Conservation (phyloP, 139 green algal genomes). For the Auxenochlorella protothecoides region DNA sequence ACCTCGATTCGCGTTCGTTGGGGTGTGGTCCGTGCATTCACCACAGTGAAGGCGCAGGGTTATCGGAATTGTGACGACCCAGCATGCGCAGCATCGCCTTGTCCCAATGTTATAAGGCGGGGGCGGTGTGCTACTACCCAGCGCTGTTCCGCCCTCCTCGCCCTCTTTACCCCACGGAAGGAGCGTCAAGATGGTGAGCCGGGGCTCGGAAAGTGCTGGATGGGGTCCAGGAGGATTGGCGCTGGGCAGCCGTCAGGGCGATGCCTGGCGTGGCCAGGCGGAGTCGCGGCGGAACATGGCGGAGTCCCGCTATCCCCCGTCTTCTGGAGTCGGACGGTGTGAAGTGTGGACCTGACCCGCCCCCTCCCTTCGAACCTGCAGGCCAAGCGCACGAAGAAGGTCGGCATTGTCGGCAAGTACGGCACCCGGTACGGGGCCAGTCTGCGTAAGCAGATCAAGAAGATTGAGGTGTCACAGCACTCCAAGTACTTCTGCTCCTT, state of each 20-base stretch:
- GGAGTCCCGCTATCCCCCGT: neutral
- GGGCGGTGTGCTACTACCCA: neutral
- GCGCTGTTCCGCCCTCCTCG: neutral
- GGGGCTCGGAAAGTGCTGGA: neutral
- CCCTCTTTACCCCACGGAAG: neutral
- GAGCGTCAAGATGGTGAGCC: neutral
- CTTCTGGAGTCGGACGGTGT: neutral
- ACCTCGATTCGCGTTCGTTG: neutral
- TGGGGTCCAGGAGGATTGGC: neutral
- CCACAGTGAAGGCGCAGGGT: too few species aligned
- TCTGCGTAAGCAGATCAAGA: constrained; percentile 98
- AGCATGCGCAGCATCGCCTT: neutral
- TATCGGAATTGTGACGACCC: too few species aligned
- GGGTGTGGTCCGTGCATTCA: too few species aligned
- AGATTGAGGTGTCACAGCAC: constrained; percentile 99
- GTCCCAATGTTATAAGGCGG: neutral
- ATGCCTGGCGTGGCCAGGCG: too few species aligned
- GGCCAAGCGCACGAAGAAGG: constrained; percentile 99
- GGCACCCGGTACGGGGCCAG: constrained; percentile 95
- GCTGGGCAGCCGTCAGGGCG: too few species aligned
- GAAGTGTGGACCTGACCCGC: neutral
- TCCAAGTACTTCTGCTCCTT: constrained; percentile 98
- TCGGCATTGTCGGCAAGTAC: constrained; percentile 99
- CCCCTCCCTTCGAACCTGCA: constrained; percentile 3
- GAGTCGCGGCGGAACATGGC: neutral